Evolutionary conservation across 2,329 filamentous ascomycete genomes (phyloP), one percentile per base, ranked within the genome.

Genomic region (Phoma sp.): DNA sequence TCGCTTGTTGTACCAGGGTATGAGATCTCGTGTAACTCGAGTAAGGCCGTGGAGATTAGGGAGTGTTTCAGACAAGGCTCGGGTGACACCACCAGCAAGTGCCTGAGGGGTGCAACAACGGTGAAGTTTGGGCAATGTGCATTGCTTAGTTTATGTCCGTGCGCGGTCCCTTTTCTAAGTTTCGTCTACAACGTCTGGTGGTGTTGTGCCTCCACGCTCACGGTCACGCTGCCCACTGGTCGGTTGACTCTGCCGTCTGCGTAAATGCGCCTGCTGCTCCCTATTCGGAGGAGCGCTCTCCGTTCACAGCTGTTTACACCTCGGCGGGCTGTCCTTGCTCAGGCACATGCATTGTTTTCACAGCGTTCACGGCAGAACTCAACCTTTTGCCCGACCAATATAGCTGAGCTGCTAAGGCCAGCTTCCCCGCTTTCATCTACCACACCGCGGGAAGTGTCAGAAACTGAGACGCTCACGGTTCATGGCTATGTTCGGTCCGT

Each of bases 401-500:
- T 73, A 37, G 62, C 74, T 53, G 74, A 81, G 55, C 74, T 90
- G 10, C 80, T 89, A 45, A 78, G 82, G 79, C 75, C 77, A 76
- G 81, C 83, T 2, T 62, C 73, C 15, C 72, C 77, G 28, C 68
- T 50, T 32, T 50, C 71, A 38, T 57, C 56, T 29, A 56, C 59
- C 18, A 75, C 79, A 33, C 73, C 81, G 64, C 80, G 89, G 40
- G 81, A 82, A 52, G 47, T 54, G 25, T 53, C 61, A 29, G 62
- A 66, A 26, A 67, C 62, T 59, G 59, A 63, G 45, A 59, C 62
- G 15, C 53, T 76, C 46, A 71, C 66, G 18, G 80, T 96, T 64
- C 84, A 89, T 71, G 93, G 93, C 57, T 93, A 89, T 78, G 83
- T 97, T 49, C 86, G 91, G 59, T 93, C 91, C 4, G 87, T 96